Conservation (phyloP, 371 early-diverging fungal species). For the Lichtheimia corymbifera region DNA sequence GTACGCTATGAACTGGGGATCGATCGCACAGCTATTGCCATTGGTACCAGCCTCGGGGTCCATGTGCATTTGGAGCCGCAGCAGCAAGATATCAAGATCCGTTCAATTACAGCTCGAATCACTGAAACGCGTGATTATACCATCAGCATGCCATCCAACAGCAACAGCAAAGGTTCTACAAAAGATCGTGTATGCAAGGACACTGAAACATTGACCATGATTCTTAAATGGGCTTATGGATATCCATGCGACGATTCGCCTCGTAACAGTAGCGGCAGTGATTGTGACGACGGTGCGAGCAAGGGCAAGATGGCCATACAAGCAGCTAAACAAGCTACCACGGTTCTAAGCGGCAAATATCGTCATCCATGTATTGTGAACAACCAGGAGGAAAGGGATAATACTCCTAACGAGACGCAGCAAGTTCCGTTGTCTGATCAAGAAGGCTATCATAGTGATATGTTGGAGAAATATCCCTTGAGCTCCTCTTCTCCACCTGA, state of each 20-base stretch:
- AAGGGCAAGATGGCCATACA: not conserved
- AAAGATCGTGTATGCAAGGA: not conserved
- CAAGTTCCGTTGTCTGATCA: slow-evolving; percentile 1
- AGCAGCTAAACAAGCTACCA: not conserved
- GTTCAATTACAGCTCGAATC: slow-evolving; percentile 21
- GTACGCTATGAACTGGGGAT: slow-evolving; percentile 36
- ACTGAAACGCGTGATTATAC: slow-evolving; percentile 26
- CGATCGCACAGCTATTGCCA: slow-evolving; percentile 44
- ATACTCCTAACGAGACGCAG: not conserved
- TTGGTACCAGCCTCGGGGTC: slow-evolving; percentile 41
- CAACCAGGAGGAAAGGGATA: not conserved
- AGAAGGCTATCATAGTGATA: not conserved
- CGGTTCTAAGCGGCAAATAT: not conserved
- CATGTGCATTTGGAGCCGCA: slow-evolving; percentile 37
- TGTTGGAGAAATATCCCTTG: not conserved
- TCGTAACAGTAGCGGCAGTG: slow-evolving; percentile 7
- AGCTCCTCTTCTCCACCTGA: not conserved
- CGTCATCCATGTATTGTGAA: not conserved
- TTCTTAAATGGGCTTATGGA: slow-evolving; percentile 45
- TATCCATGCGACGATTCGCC: slow-evolving; percentile 6
- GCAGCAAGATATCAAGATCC: slow-evolving; percentile 13
- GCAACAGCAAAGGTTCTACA: not conserved
- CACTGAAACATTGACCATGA: slow-evolving; percentile 20
- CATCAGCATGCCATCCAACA: slow-evolving; percentile 27
- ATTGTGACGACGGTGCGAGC: not conserved